Conservation (phyloP, 164 flowering plant species). For the Vitis vinifera region ASM3070453v1 NC_081812.1:21086001-21086500, state of each 20-base stretch:
- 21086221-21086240: constrained; percentile 15
- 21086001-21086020: constrained; percentile 1
- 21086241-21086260: background rate
- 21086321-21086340: constrained; percentile 14
- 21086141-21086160: constrained; percentile 5
- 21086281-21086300: constrained; percentile 15
- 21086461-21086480: background rate
- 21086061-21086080: constrained; percentile 29
- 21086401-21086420: constrained; percentile 14
- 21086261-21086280: constrained; percentile 13
- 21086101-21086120: constrained; percentile 17
- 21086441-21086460: constrained; percentile 15
- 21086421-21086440: constrained; percentile 17
- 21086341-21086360: constrained; percentile 20
- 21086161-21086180: constrained; percentile 46
- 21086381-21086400: constrained; percentile 11
- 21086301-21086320: constrained; percentile 16
- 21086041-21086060: constrained; percentile 6
- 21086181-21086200: constrained; percentile 29
- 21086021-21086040: constrained; percentile 26
- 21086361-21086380: constrained; percentile 7
- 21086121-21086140: constrained; percentile 34
- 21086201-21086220: constrained; percentile 6
- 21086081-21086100: constrained; percentile 10
- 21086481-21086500: too few species aligned